Conservation (phyloP, 805 yeast genomes). For the Monosporozyma yasuniensis region DNA sequence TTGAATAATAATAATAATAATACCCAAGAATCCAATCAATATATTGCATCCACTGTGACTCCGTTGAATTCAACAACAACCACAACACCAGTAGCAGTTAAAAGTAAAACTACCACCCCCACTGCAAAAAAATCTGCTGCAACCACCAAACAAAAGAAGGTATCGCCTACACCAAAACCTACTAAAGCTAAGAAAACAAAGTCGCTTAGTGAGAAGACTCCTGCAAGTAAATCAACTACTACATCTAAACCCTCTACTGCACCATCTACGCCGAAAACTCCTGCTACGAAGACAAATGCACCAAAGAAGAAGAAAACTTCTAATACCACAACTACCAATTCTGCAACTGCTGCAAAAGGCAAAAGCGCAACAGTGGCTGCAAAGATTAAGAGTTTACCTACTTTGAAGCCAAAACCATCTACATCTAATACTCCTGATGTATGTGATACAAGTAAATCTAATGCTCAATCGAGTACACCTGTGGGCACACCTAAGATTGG, state of each 20-base stretch:
- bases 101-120: not conserved
- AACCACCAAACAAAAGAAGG: no score
- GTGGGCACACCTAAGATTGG: not conserved
- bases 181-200: slow-evolving; percentile 1
- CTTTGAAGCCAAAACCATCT: not conserved
- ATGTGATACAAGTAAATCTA: not conserved
- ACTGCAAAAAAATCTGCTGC: no score
- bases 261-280: not conserved
- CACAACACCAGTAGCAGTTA: not conserved
- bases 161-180: slow-evolving; percentile 1
- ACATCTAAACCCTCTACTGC: not conserved
- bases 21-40: not conserved
- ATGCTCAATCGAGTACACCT: not conserved
- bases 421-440: not conserved
- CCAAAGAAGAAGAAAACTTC: not conserved
- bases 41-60: not conserved
- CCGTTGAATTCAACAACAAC: not conserved
- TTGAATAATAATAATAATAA: not conserved
- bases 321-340: not conserved
- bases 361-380: not conserved
- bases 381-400: not conserved
- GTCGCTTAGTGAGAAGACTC: slow-evolving; percentile 1
- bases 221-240: not conserved
- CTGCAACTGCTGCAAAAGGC: no score
- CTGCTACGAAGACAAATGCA: not conserved